These are phyloP conservation scores for Dactylellina haptotyla DNA, from an alignment of 2,329 filamentous ascomycete species.

Conservation along the genomic window DNA sequence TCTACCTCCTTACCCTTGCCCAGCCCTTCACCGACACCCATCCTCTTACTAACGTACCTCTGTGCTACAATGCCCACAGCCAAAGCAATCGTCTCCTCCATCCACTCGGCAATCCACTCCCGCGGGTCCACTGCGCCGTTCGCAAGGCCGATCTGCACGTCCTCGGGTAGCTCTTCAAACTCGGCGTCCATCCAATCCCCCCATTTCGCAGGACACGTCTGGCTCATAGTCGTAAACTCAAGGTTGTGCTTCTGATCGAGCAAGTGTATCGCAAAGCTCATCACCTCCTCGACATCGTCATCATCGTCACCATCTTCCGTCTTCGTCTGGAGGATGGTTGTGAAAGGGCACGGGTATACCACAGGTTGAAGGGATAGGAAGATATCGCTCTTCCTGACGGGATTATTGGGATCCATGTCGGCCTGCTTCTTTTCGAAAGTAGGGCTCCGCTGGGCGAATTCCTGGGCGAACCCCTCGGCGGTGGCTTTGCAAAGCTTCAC, in stretches of 20 bases:
- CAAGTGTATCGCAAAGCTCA: constrained; percentile 81
- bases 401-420: constrained; percentile 75
- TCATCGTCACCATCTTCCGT: constrained; percentile 67
- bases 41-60: constrained; percentile 90
- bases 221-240: constrained; percentile 82
- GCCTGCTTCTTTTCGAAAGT: constrained; percentile 68
- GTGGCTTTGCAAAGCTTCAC: constrained; percentile 90
- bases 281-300: constrained; percentile 69
- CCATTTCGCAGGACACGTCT: constrained; percentile 85
- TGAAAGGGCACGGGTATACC: constrained; percentile 70
- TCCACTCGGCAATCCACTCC: constrained; percentile 98
- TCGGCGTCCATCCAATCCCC: constrained; percentile 85
- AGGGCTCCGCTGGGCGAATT: constrained; percentile 72
- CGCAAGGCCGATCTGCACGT: constrained; percentile 84
- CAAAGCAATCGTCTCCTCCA: constrained; percentile 84
- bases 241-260: constrained; percentile 92
- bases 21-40: constrained; percentile 91
- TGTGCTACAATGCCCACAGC: constrained; percentile 88
- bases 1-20: constrained; percentile 69
- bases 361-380: constrained; percentile 96
- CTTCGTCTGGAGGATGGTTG: constrained; percentile 68
- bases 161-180: constrained; percentile 73
- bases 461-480: constrained; percentile 85
- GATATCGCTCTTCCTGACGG: constrained; percentile 89
- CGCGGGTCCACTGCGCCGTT: constrained; percentile 83